Conservation (phyloP, 2,329 filamentous ascomycete genomes). For the Fusarium annulatum region DNA sequence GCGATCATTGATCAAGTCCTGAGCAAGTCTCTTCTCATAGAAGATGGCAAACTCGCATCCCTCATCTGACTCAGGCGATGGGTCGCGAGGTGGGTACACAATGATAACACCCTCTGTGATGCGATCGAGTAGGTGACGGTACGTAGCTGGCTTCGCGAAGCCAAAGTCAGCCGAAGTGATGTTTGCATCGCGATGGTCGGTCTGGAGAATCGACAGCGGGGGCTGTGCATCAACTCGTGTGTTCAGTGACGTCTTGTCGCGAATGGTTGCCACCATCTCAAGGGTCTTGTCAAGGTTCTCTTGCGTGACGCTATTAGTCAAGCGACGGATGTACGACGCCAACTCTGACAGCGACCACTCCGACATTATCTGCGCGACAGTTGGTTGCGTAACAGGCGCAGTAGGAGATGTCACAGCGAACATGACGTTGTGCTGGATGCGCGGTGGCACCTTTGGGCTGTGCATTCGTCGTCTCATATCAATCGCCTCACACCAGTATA, state of each 20-base stretch:
- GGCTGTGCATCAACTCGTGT: slow-evolving; percentile 50
- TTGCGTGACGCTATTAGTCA: slow-evolving; percentile 51
- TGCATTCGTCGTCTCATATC: slow-evolving; percentile 53
- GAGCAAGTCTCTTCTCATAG: slow-evolving; percentile 49
- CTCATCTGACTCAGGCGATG: slow-evolving; percentile 47
- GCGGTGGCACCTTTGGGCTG: slow-evolving; percentile 46
- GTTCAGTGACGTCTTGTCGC: slow-evolving; percentile 51
- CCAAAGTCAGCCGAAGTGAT: slow-evolving; percentile 50
- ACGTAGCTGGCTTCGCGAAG: slow-evolving; percentile 49
- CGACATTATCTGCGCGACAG: slow-evolving; percentile 49
- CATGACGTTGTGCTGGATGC: slow-evolving; percentile 53
- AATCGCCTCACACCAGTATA: slow-evolving; percentile 52
- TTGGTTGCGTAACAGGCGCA: slow-evolving; percentile 44
- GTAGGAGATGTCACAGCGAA: slow-evolving; percentile 43
- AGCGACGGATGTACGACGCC: slow-evolving; percentile 51
- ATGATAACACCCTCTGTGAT: slow-evolving; percentile 45
- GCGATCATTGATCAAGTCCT: slow-evolving; percentile 48
- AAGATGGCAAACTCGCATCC: slow-evolving; percentile 50
- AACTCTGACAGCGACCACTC: slow-evolving; percentile 50
- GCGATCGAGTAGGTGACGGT: slow-evolving; percentile 49
- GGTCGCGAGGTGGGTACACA: slow-evolving; percentile 47
- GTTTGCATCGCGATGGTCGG: slow-evolving; percentile 51
- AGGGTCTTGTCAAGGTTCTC: slow-evolving; percentile 48
- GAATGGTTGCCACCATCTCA: slow-evolving; percentile 47
- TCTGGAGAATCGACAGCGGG: slow-evolving; percentile 50